Base-by-base conservation (phyloP, 306 rosid species). In the Echinosophora koreensis region DNA sequence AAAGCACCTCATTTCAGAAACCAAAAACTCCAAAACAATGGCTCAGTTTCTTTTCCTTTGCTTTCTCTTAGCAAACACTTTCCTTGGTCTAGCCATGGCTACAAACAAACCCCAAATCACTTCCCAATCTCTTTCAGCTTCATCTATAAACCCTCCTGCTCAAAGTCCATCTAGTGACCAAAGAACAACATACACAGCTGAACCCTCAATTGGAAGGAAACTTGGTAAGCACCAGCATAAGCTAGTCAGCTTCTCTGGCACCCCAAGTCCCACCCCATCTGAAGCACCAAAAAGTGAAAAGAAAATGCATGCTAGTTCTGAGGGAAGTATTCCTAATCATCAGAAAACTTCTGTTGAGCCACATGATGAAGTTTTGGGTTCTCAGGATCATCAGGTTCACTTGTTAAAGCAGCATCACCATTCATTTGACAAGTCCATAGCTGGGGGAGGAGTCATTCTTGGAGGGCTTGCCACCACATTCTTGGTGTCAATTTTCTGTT, bases 381-480 rank as follows among this genome's bases (percentile, higher is more conserved):
- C 61, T 56, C 57, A 52, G 4, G 68, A 41, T 55, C 27, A 46
- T 55, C 27, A 46, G 60, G 67, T 76, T 13, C 77, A 79, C 18
- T 69, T 76, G 66, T 54, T 49, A 2, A 82, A 80, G 12, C 88
- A 81, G 12, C 90, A 76, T 13, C 87, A 80, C 13, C 89, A 74
- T 9, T 69, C 88, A 4, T 49, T 66, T n/a, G 97, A 94, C 49
- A 91, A 74, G 88, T 92, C 98, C 8, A 64, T 90, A 0, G 93
- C 87, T 2, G 96, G 96, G 0, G 98, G 91, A 1, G 94, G 93
- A 6, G 90, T 94, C 73, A 92, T 94, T 44, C 92, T 94, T 37
- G 98, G 96, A 63, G 97, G 98, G 66, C 90, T 94, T 71, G 97
- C 89, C 27, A 84, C 94, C 8, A 87, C 97, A 4, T 93, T 93